Base-by-base conservation (phyloP, 805 yeast genomes). In the Ogataea salicorniae region DNA sequence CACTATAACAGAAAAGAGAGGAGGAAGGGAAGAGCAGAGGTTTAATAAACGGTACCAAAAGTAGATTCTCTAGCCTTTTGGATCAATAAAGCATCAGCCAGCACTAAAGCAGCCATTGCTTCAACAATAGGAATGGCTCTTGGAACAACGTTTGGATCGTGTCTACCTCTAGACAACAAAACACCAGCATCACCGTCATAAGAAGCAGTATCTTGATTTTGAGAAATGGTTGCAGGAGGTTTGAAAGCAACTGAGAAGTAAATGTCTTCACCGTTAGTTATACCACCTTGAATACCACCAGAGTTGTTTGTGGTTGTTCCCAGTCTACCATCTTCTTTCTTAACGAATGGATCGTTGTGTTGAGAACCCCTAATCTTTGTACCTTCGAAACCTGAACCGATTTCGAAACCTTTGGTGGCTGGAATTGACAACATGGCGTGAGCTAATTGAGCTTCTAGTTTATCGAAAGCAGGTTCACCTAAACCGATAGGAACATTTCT, bases 201-300 rank as follows among this genome's bases (percentile, higher is more conserved):
- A 42, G 94, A 79, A 26, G 89, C 80, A 16, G 99, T 94, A 38
- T 75, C 70, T 74, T 94, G 99, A 61, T 86, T 94, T 74, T 91
- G 95, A 45, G 94, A 82, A 57, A 94, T 94, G 38, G 99, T 94
- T 43, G 99, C 99, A 16, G 96, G 97, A 2, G 98, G 91, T 74
- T 94, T 94, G 81, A 94, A 94, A 4, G 98, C 97, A 40, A 94
- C 92, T 23, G 87, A 84, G 69, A 94, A 94, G 73, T 86, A 94
- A 62, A 94, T 87, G 70, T 87, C 77, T 70, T 94, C 99, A 58
- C 99, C 99, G 65, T 94, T 94, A 45, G 96, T 73, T 63, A 94
- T 94, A 63, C 99, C 99, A 63, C 99, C 99, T 75, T 94, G 99
- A 53, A 90, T 81, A 71, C 99, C 99, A 59, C 98, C 99, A 16